phyloP scores from a whole-genome alignment of 495 filamentous ascomycete species.

The Astrothelium subdiscretum region DNA sequence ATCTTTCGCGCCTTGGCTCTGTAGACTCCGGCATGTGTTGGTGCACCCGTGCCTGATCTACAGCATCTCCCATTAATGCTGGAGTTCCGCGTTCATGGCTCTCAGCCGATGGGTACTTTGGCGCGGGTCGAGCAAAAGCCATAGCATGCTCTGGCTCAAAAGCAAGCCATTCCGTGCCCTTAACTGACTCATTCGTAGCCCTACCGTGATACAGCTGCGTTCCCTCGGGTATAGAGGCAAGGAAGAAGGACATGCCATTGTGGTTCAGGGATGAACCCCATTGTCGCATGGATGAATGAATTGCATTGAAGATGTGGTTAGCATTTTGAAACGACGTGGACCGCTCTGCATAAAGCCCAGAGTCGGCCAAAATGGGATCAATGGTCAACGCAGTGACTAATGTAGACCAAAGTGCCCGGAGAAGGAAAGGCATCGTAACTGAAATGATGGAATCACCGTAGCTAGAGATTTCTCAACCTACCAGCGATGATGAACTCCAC shows the following conservation, averaged over 20 bases:
- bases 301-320: conserved; percentile 52
- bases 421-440: neutral
- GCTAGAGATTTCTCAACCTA: too few relatives aligned
- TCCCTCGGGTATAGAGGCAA: conserved; percentile 44
- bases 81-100: neutral
- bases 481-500: too few relatives aligned
- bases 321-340: neutral
- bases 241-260: conserved; percentile 57
- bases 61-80: neutral
- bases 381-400: neutral
- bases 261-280: conserved; percentile 59
- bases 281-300: conserved; percentile 57
- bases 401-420: neutral
- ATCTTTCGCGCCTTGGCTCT: neutral
- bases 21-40: neutral
- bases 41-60: neutral
- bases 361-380: neutral
- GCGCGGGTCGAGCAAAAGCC: conserved; percentile 36
- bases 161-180: conserved; percentile 53
- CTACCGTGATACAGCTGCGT: conserved; percentile 55
- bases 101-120: neutral
- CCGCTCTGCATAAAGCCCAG: neutral
- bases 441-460: neutral
- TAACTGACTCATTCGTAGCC: conserved; percentile 26
- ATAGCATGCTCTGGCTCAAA: conserved; percentile 60